Base-by-base conservation (phyloP, 139 green algal genomes). In the Chlorella sp. region DNA sequence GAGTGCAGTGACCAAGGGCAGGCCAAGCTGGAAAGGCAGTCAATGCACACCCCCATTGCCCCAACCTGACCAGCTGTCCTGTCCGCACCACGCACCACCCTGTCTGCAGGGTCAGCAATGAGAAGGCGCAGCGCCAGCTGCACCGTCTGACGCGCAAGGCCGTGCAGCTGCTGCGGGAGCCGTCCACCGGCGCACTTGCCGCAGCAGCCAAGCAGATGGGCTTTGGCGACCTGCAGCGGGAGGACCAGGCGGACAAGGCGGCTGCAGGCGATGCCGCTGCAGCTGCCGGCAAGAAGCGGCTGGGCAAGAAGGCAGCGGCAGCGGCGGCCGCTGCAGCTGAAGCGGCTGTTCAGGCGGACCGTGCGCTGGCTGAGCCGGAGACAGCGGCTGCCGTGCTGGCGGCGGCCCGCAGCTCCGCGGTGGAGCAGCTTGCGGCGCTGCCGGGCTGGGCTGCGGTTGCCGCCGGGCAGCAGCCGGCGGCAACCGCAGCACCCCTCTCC, bases 91-190 rank as follows among this genome's bases (percentile, higher is more conserved):
- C 68, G 34, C 34, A 16, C 32, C 32, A 30, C n/a, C 9, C 22
- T 67, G 58, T 22, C 13, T 28, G 75, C 75, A 82, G 76, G 76
- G 79, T 84, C 4, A 92, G 88, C 60, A 94, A 89, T 9, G 97
- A 99, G 81, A 96, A 96, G 85, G 92, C 93, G 14, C 93, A 98
- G 87, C 89, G 96, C 46, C 92, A 97, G 84, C 90, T 99, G 84
- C 94, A 98, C 90, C 91, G 90, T 76, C 54, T 96, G 24, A 76
- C 46, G 0, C 67, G 88, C 32, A 58, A 79, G 26, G 80, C 81
- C 36, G 40, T 73, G n/a, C 72, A 81, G 54, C 65, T 86, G n/a
- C 86, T 94, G 46, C 77, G 70, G 40, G 81, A 86, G 65, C 90
- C 90, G 1, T 73, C 85, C 20, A 40, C 78, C 19, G 78, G 26